Percentiles rank a stretch among this genome's conserved stretches.
These are phyloP conservation scores for Barnettozyma botsteinii DNA, from an alignment of 805 yeast species.

Conservation along the genomic window DNA sequence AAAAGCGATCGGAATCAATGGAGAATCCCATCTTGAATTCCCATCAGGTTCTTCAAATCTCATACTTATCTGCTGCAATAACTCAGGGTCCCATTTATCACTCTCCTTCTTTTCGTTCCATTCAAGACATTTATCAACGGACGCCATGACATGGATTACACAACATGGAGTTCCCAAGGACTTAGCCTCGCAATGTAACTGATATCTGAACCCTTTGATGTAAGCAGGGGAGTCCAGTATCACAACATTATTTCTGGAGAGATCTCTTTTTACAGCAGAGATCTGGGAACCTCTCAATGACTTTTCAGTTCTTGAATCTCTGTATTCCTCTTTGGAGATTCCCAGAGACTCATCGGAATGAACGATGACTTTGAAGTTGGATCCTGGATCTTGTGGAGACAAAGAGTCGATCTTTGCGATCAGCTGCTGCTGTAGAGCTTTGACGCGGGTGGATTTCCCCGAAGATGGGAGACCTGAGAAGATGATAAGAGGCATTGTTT, in stretches of 20 bases:
- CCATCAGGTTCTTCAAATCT: constrained; percentile 92
- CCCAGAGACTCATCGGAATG: constrained; percentile 79
- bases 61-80: constrained; percentile 66
- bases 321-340: constrained; percentile 59
- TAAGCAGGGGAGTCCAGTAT: constrained; percentile 82
- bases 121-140: constrained; percentile 52
- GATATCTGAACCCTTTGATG: constrained; percentile 94
- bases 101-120: constrained; percentile 45
- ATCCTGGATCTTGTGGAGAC: constrained; percentile 40
- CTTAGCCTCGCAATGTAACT: constrained; percentile 89
- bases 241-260: constrained; percentile 65
- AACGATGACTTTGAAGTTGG: constrained; percentile 53
- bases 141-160: constrained; percentile 72
- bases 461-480: constrained; percentile 82
- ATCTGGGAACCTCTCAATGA: constrained; percentile 78
- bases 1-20: constrained; percentile 62
- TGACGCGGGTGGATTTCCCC: constrained; percentile 78
- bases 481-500: constrained; percentile 72
- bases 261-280: constrained; percentile 81
- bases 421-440: constrained; percentile 44
- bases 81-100: constrained; percentile 56
- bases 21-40: constrained; percentile 88
- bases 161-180: constrained; percentile 76
- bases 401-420: constrained; percentile 38
- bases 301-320: constrained; percentile 72